Evolutionary conservation across 2,329 filamentous ascomycete genomes (phyloP).

Genomic region (Alternaria sp.): DNA sequence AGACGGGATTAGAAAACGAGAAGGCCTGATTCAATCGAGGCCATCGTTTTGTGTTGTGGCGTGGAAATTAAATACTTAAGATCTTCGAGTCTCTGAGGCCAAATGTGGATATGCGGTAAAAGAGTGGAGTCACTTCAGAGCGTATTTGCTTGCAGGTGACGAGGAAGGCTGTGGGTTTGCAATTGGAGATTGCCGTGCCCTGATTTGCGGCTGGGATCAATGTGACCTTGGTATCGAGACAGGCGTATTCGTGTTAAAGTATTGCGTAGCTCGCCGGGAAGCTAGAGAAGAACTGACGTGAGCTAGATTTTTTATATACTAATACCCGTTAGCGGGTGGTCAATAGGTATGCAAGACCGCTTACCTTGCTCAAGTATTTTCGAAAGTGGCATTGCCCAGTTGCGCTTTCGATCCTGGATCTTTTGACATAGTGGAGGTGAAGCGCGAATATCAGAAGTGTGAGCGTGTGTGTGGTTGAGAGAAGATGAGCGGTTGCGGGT

Average conservation of each 20-base stretch:
- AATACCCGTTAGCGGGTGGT: neutral
- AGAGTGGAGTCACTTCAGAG: neutral
- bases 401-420: too few relatives aligned
- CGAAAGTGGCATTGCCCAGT: too few relatives aligned
- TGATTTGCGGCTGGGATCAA: neutral
- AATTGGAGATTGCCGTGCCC: neutral
- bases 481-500: too few relatives aligned
- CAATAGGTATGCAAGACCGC: neutral
- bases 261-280: neutral
- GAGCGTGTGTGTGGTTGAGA: too few relatives aligned
- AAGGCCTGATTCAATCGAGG: neutral
- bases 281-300: neutral
- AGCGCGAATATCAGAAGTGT: neutral
- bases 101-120: neutral
- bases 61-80: neutral
- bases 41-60: neutral
- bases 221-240: neutral
- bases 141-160: neutral
- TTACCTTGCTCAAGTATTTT: neutral
- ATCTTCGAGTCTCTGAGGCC: neutral
- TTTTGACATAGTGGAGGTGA: neutral
- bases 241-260: neutral
- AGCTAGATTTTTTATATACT: neutral
- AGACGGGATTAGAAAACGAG: too few relatives aligned
- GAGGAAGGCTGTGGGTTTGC: neutral